Conservation (phyloP, 495 filamentous ascomycete genomes). For the Penicillium alfredii region DNA sequence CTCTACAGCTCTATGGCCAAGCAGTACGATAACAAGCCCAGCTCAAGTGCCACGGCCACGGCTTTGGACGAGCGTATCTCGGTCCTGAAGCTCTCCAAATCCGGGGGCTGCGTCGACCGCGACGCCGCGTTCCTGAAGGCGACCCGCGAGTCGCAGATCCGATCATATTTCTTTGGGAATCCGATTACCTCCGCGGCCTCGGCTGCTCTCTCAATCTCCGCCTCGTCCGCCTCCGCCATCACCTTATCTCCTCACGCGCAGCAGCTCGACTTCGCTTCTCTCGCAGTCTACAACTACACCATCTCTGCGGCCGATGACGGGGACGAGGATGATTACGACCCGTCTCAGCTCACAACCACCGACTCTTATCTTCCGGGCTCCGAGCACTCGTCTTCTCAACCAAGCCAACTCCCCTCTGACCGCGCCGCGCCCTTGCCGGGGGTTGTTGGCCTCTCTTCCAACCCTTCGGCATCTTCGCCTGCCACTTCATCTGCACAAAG, state of each 20-base stretch:
- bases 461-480: constrained; percentile 7
- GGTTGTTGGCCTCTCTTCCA: constrained; percentile 16
- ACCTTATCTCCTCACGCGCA: constrained; percentile 82
- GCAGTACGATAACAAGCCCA: constrained; percentile 62
- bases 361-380: constrained; percentile 44
- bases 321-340: constrained; percentile 43
- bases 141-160: constrained; percentile 65
- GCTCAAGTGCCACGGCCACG: constrained; percentile 40
- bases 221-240: constrained; percentile 43
- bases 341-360: constrained; percentile 32
- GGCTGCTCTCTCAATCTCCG: constrained; percentile 26
- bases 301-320: constrained; percentile 40
- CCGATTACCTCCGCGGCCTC: constrained; percentile 32
- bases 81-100: constrained; percentile 76
- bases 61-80: constrained; percentile 55
- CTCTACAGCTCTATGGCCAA: constrained; percentile 72
- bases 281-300: constrained; percentile 63
- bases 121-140: constrained; percentile 69
- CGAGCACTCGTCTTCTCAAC: no score
- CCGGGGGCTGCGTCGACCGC: constrained; percentile 79
- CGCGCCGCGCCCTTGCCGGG: constrained; percentile 20
- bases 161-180: constrained; percentile 91
- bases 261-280: constrained; percentile 63
- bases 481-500: constrained; percentile 2
- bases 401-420: constrained; percentile 15